These are phyloP conservation scores for Ceratocystis variospora DNA, from an alignment of 2,329 filamentous ascomycete species.

Conservation along the genomic window DNA sequence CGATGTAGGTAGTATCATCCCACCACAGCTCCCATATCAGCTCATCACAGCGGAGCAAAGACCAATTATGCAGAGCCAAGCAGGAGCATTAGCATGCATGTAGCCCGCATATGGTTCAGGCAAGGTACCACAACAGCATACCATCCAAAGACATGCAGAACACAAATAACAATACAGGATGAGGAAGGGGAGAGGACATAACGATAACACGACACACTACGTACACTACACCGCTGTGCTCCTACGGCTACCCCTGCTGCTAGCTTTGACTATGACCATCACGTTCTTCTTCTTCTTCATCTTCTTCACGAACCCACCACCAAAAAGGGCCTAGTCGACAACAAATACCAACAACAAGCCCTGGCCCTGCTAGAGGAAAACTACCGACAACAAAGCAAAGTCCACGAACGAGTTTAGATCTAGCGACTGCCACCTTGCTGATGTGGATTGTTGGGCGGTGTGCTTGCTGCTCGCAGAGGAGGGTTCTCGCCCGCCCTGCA, in stretches of 20 bases:
- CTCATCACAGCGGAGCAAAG: no score
- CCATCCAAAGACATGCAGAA: not conserved
- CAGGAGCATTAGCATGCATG: conserved; percentile 4
- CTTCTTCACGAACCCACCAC: not conserved
- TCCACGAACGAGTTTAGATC: not conserved
- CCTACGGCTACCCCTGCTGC: not conserved
- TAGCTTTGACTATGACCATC: no score
- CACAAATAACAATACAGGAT: not conserved
- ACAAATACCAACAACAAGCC: not conserved
- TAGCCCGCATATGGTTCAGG: not conserved
- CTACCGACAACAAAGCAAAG: not conserved
- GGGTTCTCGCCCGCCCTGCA: not conserved
- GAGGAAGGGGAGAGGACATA: not conserved
- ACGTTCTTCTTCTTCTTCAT: no score
- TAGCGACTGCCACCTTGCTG: not conserved
- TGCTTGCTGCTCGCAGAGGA: not conserved
- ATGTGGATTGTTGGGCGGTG: not conserved
- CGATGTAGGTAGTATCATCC: no score
- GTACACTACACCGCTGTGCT: not conserved
- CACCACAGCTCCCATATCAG: no score
- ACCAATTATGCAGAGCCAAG: not conserved
- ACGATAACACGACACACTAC: no score
- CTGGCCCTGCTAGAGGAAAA: not conserved
- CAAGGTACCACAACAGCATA: conserved; percentile 2
- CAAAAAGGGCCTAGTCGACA: not conserved